Evolutionary conservation across 2,329 filamentous ascomycete species (phyloP), one percentile per base, ranked within the genome.

Genomic region (Fusarium illudens): DNA sequence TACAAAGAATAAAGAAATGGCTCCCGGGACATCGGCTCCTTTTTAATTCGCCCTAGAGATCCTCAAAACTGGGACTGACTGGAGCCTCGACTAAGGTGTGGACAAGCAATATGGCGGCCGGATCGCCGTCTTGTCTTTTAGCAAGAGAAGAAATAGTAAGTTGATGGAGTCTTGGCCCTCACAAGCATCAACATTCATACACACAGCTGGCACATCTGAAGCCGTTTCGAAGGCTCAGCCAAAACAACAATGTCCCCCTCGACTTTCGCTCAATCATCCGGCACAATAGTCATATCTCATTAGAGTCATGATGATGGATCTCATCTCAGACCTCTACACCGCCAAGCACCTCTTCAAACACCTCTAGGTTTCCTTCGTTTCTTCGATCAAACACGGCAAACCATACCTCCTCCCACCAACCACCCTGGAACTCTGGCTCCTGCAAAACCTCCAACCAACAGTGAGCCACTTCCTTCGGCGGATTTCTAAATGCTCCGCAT

Each of bases 401-500:
- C 65, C 87, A 82, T 17, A 92, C 77, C 56, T 84, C 83, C 70
- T 78, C 75, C 86, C 89, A 91, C 87, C 89, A 90, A 0, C 87
- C 86, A 2, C 87, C 87, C 36, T 77, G 71, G 67, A 91, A 91
- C 78, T 92, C 89, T 0, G 64, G 34, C 73, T 92, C 88, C 29
- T 73, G 60, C 57, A 92, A 78, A 32, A 91, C 88, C 71, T 88
- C 84, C 27, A 80, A 74, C 83, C 89, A 93, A 68, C 88, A 89
- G 32, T 78, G 62, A 3, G 87, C 89, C n/a, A 92, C 86, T 64
- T 88, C 87, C 30, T 79, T 77, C 0, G 82, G 82, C 9, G 90
- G 90, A 73, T 92, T 91, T 0, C 69, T 71, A 74, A 91, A 92
- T 1, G 85, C 89, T 4, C 90, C 90, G 70, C 90, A 93, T 0